Percentiles rank a stretch among this genome's conserved stretches.
Conservation (phyloP, 2,329 filamentous ascomycete species). For the Calycina herbarum region DNA sequence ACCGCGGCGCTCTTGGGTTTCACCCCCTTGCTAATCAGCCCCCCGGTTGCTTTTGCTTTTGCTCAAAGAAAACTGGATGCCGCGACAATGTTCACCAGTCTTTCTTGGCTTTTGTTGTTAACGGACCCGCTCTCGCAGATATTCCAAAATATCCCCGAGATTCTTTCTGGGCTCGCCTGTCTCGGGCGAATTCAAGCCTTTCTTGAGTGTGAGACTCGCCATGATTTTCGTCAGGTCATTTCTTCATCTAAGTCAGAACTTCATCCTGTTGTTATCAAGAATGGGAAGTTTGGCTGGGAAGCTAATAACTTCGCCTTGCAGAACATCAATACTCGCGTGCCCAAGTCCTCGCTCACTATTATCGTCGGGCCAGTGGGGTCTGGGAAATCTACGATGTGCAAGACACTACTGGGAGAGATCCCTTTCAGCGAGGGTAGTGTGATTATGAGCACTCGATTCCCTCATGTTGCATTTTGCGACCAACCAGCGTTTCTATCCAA, state of each 20-base stretch:
- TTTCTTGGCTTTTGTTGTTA: slow-evolving; percentile 32
- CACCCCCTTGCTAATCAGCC: slow-evolving; percentile 12
- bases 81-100: slow-evolving; percentile 29
- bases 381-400: slow-evolving; percentile 53
- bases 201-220: slow-evolving; percentile 17
- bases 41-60: slow-evolving; percentile 21
- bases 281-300: slow-evolving; percentile 18
- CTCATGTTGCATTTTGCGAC: slow-evolving; percentile 42
- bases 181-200: slow-evolving; percentile 33
- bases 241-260: slow-evolving; percentile 11
- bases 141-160: slow-evolving; percentile 26
- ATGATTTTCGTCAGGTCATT: slow-evolving; percentile 7
- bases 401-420: slow-evolving; percentile 46
- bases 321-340: slow-evolving; percentile 9
- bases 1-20: slow-evolving; percentile 10
- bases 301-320: slow-evolving; percentile 3
- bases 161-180: slow-evolving; percentile 27
- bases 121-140: slow-evolving; percentile 23
- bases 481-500: slow-evolving; percentile 47
- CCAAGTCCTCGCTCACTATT: slow-evolving; percentile 11
- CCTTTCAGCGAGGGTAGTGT: slow-evolving; percentile 39
- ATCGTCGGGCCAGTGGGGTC: slow-evolving; percentile 47
- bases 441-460: not conserved
- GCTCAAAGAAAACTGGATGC: slow-evolving; percentile 16
- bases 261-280: not conserved